Percentiles rank a stretch among this genome's conserved stretches.
Evolutionary conservation across 108 stramenopile species (phyloP).

Genomic region (Stephanodiscus minutulus): DNA sequence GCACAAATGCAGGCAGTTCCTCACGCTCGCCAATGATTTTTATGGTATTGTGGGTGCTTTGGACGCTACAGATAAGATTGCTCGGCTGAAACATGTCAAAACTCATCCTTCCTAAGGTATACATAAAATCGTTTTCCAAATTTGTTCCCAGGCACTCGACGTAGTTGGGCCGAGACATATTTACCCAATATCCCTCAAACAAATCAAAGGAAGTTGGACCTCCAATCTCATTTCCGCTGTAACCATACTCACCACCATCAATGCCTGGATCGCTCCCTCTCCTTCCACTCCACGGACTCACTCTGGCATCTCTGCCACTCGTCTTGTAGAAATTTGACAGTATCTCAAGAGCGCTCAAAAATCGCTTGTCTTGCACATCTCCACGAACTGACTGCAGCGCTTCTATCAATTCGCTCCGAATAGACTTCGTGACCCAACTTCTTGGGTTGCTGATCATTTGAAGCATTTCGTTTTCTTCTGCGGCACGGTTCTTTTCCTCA

Average conservation of each 20-base stretch:
- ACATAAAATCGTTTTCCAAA: conserved; percentile 69
- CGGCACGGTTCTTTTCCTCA: conserved; percentile 42
- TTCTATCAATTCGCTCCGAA: conserved; percentile 49
- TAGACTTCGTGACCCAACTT: conserved; percentile 39
- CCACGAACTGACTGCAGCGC: conserved; percentile 41
- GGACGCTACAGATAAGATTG: conserved; percentile 68
- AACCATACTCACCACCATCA: conserved; percentile 30
- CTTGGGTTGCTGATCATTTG: conserved; percentile 51
- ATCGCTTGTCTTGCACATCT: conserved; percentile 45
- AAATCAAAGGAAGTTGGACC: conserved; percentile 41
- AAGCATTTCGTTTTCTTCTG: conserved; percentile 46
- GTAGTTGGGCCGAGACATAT: conserved; percentile 77
- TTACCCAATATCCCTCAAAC: conserved; percentile 76
- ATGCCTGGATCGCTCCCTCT: conserved; percentile 17
- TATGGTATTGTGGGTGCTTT: conserved; percentile 71
- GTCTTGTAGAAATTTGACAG: conserved; percentile 44
- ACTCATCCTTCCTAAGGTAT: conserved; percentile 79
- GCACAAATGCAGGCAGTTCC: conserved; percentile 49
- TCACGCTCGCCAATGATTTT: conserved; percentile 50
- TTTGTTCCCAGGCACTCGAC: conserved; percentile 77
- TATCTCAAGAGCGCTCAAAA: conserved; percentile 40
- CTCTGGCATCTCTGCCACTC: conserved; percentile 47
- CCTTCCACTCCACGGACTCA: conserved; percentile 44
- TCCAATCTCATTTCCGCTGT: conserved; percentile 26
- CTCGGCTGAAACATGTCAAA: conserved; percentile 85